A percentile compares a stretch with the other conserved stretches of the same genome.
phyloP scores from a whole-genome alignment of 148 eudicot genomes.

The Hydrangea macrophylla region DNA sequence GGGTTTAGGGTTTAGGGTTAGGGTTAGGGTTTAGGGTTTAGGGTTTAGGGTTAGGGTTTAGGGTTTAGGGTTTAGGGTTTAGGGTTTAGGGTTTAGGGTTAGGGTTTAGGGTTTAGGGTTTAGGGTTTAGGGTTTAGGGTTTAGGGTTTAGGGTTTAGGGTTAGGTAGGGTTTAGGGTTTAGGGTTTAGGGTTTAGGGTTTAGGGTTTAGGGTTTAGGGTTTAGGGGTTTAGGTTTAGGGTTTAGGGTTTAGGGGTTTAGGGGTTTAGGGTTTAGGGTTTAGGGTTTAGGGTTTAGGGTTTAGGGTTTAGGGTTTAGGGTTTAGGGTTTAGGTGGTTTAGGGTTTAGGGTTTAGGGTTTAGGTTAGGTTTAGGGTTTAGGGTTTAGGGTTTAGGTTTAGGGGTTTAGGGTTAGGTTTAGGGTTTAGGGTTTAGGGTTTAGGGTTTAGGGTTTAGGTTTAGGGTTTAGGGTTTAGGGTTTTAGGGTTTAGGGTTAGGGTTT shows the following conservation, averaged over 20 bases:
- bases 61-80: conserved; percentile 10
- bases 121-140: conserved; percentile 10
- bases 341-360: conserved; percentile 3
- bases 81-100: conserved; percentile 1
- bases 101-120: conserved; percentile 11
- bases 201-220: not conserved
- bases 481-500: not conserved
- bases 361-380: not conserved
- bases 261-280: conserved; percentile 5
- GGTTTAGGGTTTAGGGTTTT: conserved; percentile 1
- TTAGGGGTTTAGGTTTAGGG: not conserved
- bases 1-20: conserved; percentile 10
- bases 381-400: not conserved
- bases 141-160: conserved; percentile 10
- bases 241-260: not conserved
- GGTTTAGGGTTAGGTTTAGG: conserved; percentile 1
- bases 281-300: conserved; percentile 1
- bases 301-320: conserved; percentile 1
- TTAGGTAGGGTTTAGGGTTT: conserved; percentile 9
- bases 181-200: conserved; percentile 11
- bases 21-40: conserved; percentile 8
- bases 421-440: conserved; percentile 2
- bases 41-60: conserved; percentile 10
- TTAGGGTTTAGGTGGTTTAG: conserved; percentile 1
- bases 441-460: not conserved